phyloP scores from a whole-genome alignment of 176 grass and related monocot genomes.

The Otatea glauca region DNA sequence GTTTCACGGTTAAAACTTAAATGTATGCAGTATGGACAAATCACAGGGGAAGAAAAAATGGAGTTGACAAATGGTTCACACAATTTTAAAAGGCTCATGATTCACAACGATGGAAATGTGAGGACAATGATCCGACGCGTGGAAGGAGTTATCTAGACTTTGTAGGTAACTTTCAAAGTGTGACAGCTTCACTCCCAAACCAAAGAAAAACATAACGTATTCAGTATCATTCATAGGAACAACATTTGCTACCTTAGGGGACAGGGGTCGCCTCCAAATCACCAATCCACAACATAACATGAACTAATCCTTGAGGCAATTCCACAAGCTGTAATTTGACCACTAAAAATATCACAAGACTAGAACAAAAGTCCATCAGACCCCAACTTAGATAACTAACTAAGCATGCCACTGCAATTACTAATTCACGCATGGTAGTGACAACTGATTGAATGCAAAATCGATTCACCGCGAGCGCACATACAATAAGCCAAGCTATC shows the following conservation, averaged over 20 bases:
- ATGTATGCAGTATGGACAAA: background rate
- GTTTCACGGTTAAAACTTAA: background rate
- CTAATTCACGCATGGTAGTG: background rate
- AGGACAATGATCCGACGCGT: background rate
- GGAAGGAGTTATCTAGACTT: background rate
- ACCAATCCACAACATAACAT: background rate
- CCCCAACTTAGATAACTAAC: background rate
- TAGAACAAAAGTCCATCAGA: background rate
- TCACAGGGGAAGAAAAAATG: background rate
- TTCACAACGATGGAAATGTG: background rate
- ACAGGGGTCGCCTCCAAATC: background rate
- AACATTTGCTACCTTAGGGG: background rate
- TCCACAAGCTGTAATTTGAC: background rate
- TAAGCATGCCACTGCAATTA: slow-evolving; percentile 10
- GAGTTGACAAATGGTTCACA: background rate
- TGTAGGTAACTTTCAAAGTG: background rate
- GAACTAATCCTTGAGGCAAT: background rate
- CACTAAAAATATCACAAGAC: background rate
- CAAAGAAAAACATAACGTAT: background rate
- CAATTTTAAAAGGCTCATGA: background rate
- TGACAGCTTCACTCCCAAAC: slow-evolving; percentile 1
- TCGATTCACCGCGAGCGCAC: background rate
- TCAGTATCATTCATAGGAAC: background rate
- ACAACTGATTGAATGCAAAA: background rate
- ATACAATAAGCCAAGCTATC: background rate